phyloP scores from a whole-genome alignment of 2,329 filamentous ascomycete species.

The Fusarium sp. region DNA sequence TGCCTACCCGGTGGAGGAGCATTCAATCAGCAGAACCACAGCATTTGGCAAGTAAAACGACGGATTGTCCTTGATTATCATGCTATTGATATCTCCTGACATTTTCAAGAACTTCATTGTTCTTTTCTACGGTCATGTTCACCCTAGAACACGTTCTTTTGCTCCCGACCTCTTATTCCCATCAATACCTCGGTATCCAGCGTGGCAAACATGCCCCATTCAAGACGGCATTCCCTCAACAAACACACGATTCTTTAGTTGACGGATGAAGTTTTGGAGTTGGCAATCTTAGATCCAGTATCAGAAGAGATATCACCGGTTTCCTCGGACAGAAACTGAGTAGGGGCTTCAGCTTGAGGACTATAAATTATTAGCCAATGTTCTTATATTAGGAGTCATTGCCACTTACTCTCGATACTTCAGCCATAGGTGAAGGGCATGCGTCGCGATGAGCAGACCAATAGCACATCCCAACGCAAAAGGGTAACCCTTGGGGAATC shows the following conservation, averaged over 20 bases:
- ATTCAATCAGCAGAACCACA: background rate
- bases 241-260: rapidly evolving
- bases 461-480: constrained; percentile 51
- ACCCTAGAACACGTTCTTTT: rapidly evolving
- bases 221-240: rapidly evolving
- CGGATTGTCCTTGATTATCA: rapidly evolving
- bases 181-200: rapidly evolving
- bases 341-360: background rate
- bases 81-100: rapidly evolving
- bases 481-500: constrained; percentile 55
- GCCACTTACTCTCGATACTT: constrained; percentile 34
- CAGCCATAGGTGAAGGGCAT: constrained; percentile 35
- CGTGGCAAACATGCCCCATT: rapidly evolving
- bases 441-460: constrained; percentile 39
- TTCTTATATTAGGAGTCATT: rapidly evolving
- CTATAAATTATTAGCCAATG: background rate
- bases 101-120: rapidly evolving
- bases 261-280: background rate
- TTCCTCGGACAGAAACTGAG: background rate
- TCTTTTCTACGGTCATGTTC: rapidly evolving
- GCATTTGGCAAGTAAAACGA: rapidly evolving
- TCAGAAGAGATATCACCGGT: background rate
- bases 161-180: rapidly evolving
- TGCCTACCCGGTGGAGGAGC: background rate
- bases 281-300: background rate